Conservation (phyloP, 202 grass and related monocot species). For the Panicum virgatum region DNA sequence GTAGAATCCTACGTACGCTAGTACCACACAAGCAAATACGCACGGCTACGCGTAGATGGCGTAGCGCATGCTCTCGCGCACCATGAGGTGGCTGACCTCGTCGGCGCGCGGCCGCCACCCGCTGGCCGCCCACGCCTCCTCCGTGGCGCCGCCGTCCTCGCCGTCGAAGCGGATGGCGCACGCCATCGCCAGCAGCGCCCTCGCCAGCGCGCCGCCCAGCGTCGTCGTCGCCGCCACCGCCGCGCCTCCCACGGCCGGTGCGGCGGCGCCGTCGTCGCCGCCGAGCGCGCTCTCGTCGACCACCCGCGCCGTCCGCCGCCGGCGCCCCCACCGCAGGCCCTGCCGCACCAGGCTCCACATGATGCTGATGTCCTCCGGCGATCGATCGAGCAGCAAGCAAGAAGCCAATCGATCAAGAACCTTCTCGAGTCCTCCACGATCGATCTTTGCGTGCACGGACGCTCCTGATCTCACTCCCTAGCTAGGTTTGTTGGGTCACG, state of each 20-base stretch:
- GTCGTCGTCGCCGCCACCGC: neutral
- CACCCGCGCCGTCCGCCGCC: constrained; percentile 52
- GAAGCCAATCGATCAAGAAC: neutral
- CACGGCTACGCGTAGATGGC: constrained; percentile 62
- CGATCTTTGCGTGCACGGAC: constrained; percentile 11
- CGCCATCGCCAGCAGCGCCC: constrained; percentile 58
- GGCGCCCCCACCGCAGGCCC: constrained; percentile 40
- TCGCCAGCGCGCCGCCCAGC: constrained; percentile 33
- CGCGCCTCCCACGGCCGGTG: neutral
- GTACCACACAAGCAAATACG: too few species aligned
- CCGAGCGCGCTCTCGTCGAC: constrained; percentile 62
- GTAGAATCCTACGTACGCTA: neutral
- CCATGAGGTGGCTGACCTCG: constrained; percentile 72
- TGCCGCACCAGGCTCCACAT: constrained; percentile 56
- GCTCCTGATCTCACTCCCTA: neutral
- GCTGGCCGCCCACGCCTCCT: constrained; percentile 53
- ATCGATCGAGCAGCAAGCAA: neutral
- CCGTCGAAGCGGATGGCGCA: constrained; percentile 51
- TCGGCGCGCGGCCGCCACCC: constrained; percentile 56
- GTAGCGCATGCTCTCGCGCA: constrained; percentile 77
- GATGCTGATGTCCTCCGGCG: constrained; percentile 22
- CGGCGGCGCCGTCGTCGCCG: neutral
- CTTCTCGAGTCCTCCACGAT: neutral
- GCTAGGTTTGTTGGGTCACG: constrained; percentile 17
- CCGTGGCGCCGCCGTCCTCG: constrained; percentile 38